These are phyloP conservation scores for Phaffia tasmanica DNA, from an alignment of 768 basidiomycete genomes.

Conservation along the genomic window DNA sequence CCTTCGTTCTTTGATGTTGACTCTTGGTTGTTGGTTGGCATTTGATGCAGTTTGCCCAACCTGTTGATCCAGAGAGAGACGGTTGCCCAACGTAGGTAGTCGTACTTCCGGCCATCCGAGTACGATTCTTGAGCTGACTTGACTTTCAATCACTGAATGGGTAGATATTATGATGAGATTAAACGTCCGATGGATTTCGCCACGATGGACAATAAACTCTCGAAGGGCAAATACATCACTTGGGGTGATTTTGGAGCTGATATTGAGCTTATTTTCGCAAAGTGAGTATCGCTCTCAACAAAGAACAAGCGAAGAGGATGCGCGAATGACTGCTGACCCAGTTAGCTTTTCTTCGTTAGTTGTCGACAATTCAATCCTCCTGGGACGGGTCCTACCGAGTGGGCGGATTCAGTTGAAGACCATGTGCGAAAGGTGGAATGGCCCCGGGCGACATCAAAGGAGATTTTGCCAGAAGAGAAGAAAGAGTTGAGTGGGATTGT, in stretches of 20 bases:
- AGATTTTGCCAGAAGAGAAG: slow-evolving; percentile 68
- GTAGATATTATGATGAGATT: slow-evolving; percentile 85
- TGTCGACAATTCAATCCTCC: slow-evolving; percentile 87
- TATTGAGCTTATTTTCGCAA: slow-evolving; percentile 68
- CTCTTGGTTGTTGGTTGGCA: slow-evolving; percentile 15
- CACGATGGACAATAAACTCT: slow-evolving; percentile 62
- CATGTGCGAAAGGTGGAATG: slow-evolving; percentile 69
- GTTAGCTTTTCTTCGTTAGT: slow-evolving; percentile 25
- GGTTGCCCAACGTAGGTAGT: slow-evolving; percentile 81
- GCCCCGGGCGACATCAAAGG: slow-evolving; percentile 60
- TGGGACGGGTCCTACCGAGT: slow-evolving; percentile 58
- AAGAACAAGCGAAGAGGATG: too few relatives aligned
- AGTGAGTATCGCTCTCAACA: slow-evolving; percentile 42
- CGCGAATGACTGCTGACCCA: background rate
- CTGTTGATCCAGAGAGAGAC: slow-evolving; percentile 71
- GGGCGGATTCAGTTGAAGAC: slow-evolving; percentile 62
- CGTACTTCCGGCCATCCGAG: background rate
- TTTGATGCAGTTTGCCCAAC: slow-evolving; percentile 48
- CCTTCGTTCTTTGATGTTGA: slow-evolving; percentile 12
- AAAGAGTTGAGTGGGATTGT: slow-evolving; percentile 60
- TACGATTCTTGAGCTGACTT: slow-evolving; percentile 17
- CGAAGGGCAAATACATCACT: slow-evolving; percentile 54
- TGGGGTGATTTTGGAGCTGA: slow-evolving; percentile 77
- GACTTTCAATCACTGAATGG: slow-evolving; percentile 10
- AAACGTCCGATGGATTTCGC: slow-evolving; percentile 84